Evolutionary conservation across 106 monocot species (phyloP).

Genomic region (Dendrobium chrysotoxum): DNA sequence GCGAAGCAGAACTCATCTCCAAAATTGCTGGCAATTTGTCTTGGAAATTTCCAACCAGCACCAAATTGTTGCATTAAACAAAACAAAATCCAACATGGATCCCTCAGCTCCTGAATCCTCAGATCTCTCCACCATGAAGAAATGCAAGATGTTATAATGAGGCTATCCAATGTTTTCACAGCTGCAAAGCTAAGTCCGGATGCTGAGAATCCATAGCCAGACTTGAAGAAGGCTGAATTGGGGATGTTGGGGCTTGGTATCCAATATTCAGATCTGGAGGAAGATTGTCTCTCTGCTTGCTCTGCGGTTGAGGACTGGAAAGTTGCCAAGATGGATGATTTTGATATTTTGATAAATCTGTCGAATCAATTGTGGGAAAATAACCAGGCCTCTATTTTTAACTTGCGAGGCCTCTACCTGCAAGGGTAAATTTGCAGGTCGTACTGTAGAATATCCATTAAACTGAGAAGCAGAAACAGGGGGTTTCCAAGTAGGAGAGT

Average conservation of each 20-base stretch:
- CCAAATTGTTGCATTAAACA: neutral
- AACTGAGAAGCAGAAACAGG: slow-evolving; percentile 16
- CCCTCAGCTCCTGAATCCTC: neutral
- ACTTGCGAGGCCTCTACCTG: slow-evolving; percentile 18
- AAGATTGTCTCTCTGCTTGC: slow-evolving; percentile 40
- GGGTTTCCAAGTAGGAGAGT: slow-evolving; percentile 24
- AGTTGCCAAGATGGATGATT: slow-evolving; percentile 50
- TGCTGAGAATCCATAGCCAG: slow-evolving; percentile 72
- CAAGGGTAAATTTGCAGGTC: slow-evolving; percentile 9
- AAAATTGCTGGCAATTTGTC: neutral
- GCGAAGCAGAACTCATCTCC: neutral
- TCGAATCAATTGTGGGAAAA: slow-evolving; percentile 55
- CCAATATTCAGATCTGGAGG: slow-evolving; percentile 76
- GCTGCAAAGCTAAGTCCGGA: slow-evolving; percentile 89
- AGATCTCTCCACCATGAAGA: too few relatives aligned
- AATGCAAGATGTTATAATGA: neutral
- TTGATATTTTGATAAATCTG: slow-evolving; percentile 29
- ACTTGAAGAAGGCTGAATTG: slow-evolving; percentile 50
- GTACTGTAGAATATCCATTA: slow-evolving; percentile 19
- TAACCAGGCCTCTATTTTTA: slow-evolving; percentile 36
- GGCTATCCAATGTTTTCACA: slow-evolving; percentile 22
- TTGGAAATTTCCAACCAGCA: neutral
- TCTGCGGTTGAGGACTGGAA: slow-evolving; percentile 22
- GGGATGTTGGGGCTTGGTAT: slow-evolving; percentile 63
- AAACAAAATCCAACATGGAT: neutral